phyloP scores from a whole-genome alignment of 1,139 yeast species.

The Suhomyces wounanorum region DNA sequence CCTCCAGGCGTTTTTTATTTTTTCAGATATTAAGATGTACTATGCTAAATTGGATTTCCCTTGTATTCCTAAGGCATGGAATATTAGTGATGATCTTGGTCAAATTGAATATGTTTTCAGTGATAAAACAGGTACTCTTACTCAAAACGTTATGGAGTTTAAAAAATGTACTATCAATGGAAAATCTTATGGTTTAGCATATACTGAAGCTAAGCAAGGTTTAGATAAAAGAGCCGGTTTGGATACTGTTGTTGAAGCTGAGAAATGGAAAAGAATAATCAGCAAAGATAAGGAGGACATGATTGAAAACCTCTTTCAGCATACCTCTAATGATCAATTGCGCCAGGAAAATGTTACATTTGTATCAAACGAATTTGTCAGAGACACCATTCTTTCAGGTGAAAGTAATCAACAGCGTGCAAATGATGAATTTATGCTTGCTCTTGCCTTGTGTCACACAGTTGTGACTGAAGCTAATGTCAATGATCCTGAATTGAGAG shows the following conservation, averaged over 20 bases:
- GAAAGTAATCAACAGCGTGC: conserved; percentile 62
- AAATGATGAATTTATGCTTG: conserved; percentile 78
- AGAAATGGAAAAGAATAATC: conserved; percentile 63
- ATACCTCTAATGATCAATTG: conserved; percentile 56
- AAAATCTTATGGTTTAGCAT: conserved; percentile 86
- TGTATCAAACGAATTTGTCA: conserved; percentile 62
- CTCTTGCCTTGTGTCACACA: conserved; percentile 88
- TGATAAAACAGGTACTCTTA: conserved; percentile 95
- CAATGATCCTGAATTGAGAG: conserved; percentile 54
- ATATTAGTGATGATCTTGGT: conserved; percentile 94
- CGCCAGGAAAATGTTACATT: conserved; percentile 73
- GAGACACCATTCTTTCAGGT: conserved; percentile 36
- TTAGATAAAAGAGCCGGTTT: conserved; percentile 84
- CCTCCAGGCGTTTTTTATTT: conserved; percentile 90
- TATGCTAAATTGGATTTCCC: conserved; percentile 86
- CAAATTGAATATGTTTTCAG: conserved; percentile 95
- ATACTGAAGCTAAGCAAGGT: conserved; percentile 95
- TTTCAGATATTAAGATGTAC: conserved; percentile 85
- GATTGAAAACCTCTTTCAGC: conserved; percentile 54
- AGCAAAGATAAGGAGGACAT: conserved; percentile 63
- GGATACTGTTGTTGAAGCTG: conserved; percentile 70
- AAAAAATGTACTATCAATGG: conserved; percentile 91
- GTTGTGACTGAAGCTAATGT: conserved; percentile 76
- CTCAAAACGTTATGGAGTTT: conserved; percentile 97
- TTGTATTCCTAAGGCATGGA: conserved; percentile 96